These are phyloP conservation scores for Pyrus bretschneideri DNA, from an alignment of 306 rosid genomes.

Conservation along the genomic window DNA sequence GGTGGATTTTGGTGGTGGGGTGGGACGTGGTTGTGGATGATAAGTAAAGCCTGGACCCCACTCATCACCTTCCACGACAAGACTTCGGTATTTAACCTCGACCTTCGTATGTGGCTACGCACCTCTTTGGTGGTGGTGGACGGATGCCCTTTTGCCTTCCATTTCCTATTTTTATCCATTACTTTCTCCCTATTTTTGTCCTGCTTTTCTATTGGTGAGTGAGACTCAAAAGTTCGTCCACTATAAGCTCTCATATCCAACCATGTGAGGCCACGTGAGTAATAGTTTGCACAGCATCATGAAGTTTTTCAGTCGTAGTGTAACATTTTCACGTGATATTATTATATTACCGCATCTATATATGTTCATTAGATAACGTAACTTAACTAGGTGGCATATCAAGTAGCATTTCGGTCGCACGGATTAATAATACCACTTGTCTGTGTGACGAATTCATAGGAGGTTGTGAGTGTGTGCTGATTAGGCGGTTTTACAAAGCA, in stretches of 20 bases:
- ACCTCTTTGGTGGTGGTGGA: conserved; percentile 29
- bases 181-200: not conserved
- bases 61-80: conserved; percentile 12
- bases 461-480: not conserved
- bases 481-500: not conserved
- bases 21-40: conserved; percentile 42
- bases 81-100: conserved; percentile 21
- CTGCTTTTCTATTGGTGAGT: not conserved
- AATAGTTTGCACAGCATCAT: not conserved
- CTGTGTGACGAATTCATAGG: not conserved
- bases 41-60: conserved; percentile 42
- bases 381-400: not conserved
- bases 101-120: conserved; percentile 42
- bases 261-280: not conserved
- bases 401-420: too few relatives aligned
- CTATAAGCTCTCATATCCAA: not conserved
- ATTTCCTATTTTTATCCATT: not conserved
- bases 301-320: not conserved
- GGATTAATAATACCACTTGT: not conserved
- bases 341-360: too few relatives aligned
- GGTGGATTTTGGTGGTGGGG: conserved; percentile 33
- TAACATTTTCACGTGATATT: too few relatives aligned
- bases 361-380: not conserved
- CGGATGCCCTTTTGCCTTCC: conserved; percentile 18
- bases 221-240: not conserved